phyloP scores from a whole-genome alignment of 257 asterid genomes.

The Solanum bukasovii region DNA sequence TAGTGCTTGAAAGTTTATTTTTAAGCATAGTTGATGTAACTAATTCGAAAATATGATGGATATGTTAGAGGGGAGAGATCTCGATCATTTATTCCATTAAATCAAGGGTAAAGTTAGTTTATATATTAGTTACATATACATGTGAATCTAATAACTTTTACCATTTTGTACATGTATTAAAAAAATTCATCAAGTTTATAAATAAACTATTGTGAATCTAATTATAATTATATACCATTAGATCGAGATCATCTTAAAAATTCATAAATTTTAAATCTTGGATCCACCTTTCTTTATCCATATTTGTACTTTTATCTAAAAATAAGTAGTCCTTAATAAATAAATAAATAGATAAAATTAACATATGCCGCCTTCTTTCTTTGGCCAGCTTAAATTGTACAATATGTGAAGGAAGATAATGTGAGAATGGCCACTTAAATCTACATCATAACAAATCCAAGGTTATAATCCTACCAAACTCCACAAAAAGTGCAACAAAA shows the following conservation, averaged over 20 bases:
- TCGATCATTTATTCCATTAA: background rate
- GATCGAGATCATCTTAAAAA: too few species aligned
- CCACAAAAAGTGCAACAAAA: background rate
- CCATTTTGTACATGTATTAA: background rate
- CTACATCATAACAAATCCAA: background rate
- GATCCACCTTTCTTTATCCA: too few species aligned
- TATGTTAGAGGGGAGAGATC: background rate
- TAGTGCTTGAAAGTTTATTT: background rate
- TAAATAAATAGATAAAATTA: too few species aligned
- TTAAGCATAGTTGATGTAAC: background rate
- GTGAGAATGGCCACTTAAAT: background rate
- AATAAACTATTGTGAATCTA: background rate
- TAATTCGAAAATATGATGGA: background rate
- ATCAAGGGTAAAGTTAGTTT: background rate
- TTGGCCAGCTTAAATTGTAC: background rate
- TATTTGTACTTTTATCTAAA: too few species aligned
- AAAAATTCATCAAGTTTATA: background rate
- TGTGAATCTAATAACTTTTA: background rate
- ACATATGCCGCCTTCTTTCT: background rate
- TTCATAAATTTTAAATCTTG: too few species aligned
- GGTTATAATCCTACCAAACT: constrained; percentile 6
- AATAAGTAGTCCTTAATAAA: too few species aligned
- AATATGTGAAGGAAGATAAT: background rate
- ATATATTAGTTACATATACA: background rate
- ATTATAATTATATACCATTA: too few species aligned